Percentiles rank a stretch among this genome's conserved stretches.
phyloP scores from a whole-genome alignment of 2,329 filamentous ascomycete species.

The Blastomyces gilchristii region DNA sequence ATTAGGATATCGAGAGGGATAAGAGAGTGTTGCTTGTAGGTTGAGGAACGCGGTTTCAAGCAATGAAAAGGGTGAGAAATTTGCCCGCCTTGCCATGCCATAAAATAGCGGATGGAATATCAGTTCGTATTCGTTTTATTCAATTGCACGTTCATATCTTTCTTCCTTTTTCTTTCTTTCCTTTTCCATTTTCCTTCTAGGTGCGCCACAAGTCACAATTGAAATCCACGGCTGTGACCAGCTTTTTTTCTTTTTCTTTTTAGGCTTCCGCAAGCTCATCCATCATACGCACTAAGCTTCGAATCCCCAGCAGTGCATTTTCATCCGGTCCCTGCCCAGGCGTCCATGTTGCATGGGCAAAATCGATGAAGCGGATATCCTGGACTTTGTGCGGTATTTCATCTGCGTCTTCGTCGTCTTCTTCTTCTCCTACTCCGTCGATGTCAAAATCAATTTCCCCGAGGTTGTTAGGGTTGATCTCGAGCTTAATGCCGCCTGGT shows the following conservation, averaged over 20 bases:
- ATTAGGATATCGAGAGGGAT: not conserved
- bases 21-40: not conserved
- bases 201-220: not conserved
- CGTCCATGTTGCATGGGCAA: slow-evolving; percentile 81
- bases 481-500: slow-evolving; percentile 28
- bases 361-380: slow-evolving; percentile 84
- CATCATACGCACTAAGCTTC: slow-evolving; percentile 61
- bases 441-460: slow-evolving; percentile 34
- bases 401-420: slow-evolving; percentile 42
- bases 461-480: slow-evolving; percentile 30
- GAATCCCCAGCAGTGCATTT: slow-evolving; percentile 65
- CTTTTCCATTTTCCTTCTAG: not conserved
- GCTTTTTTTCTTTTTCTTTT: too few species aligned
- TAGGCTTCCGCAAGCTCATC: slow-evolving; percentile 45
- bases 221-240: not conserved
- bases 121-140: not conserved
- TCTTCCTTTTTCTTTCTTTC: not conserved
- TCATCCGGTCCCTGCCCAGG: slow-evolving; percentile 77
- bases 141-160: not conserved
- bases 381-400: slow-evolving; percentile 55
- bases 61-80: not conserved
- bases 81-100: not conserved
- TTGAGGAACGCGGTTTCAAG: not conserved
- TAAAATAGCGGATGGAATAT: not conserved
- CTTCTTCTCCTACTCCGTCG: slow-evolving; percentile 40